A percentile compares a stretch with the other conserved stretches of the same genome.
Conservation (phyloP, 1,284 basidiomycete genomes). For the Acaromyces ingoldii region DNA sequence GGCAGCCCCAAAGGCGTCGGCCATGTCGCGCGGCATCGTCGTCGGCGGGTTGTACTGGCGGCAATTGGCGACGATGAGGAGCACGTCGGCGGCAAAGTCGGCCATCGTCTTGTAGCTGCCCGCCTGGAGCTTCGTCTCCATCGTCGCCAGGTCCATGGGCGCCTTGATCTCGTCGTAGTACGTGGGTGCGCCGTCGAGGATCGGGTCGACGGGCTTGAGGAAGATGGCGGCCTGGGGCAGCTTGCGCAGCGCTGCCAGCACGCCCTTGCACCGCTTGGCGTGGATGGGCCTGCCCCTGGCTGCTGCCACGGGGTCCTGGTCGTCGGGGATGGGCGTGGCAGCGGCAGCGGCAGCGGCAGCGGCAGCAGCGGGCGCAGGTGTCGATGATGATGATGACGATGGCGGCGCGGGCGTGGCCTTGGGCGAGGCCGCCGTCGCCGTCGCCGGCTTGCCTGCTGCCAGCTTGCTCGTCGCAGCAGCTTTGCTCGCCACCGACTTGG, state of each 20-base stretch:
- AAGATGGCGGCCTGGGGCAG: slow-evolving; percentile 73
- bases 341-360: not conserved
- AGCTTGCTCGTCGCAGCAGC: not conserved
- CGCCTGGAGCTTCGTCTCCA: slow-evolving; percentile 59
- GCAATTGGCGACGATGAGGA: slow-evolving; percentile 76
- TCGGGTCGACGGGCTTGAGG: slow-evolving; percentile 76
- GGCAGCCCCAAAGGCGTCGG: slow-evolving; percentile 68
- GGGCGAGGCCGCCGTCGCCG: slow-evolving; percentile 2
- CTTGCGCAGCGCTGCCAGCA: slow-evolving; percentile 65
- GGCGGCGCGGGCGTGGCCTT: slow-evolving; percentile 3
- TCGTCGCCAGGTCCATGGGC: slow-evolving; percentile 93
- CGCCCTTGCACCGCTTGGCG: slow-evolving; percentile 64
- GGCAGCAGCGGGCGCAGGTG: slow-evolving; percentile 3
- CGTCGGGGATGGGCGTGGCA: slow-evolving; percentile 5
- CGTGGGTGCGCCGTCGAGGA: slow-evolving; percentile 69
- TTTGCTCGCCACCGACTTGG: slow-evolving; percentile 17
- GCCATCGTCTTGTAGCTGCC: slow-evolving; percentile 36
- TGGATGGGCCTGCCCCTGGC: slow-evolving; percentile 39
- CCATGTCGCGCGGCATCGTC: slow-evolving; percentile 69
- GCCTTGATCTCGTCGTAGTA: slow-evolving; percentile 84
- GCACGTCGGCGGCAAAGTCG: slow-evolving; percentile 72
- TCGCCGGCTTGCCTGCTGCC: not conserved
- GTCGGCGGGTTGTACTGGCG: slow-evolving; percentile 56
- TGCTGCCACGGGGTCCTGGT: slow-evolving; percentile 27
- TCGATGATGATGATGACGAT: not conserved